phyloP scores from a whole-genome alignment of 2,329 filamentous ascomycete species.

The Camillea tinctor region DNA sequence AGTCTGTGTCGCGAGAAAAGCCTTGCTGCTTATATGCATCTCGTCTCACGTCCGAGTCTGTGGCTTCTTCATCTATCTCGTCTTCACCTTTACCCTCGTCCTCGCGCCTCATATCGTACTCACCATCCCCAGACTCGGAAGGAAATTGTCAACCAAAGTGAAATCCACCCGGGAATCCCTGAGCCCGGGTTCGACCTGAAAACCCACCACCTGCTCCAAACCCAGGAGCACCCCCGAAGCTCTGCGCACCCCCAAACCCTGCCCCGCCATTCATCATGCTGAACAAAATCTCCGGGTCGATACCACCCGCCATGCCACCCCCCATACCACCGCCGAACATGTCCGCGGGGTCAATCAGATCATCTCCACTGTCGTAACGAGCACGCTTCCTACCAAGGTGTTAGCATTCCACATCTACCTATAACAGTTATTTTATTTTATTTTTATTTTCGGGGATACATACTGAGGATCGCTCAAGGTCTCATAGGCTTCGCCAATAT shows the following conservation, averaged over 20 bases:
- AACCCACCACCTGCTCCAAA: conserved; percentile 44
- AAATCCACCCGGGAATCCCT: conserved; percentile 53
- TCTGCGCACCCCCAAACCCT: conserved; percentile 43
- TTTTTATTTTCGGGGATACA: no score
- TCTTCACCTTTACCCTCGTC: no score
- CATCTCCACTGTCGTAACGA: conserved; percentile 88
- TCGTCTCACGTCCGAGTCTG: conserved; percentile 12
- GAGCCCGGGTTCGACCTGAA: conserved; percentile 42
- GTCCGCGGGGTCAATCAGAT: conserved; percentile 83
- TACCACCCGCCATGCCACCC: conserved; percentile 54
- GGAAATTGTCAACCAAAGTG: conserved; percentile 52
- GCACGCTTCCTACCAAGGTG: conserved; percentile 68
- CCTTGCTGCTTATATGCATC: conserved; percentile 9
- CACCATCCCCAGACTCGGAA: conserved; percentile 24
- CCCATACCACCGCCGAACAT: conserved; percentile 69
- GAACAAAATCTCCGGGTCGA: conserved; percentile 76
- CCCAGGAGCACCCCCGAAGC: conserved; percentile 40
- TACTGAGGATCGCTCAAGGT: conserved; percentile 91
- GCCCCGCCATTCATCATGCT: conserved; percentile 75
- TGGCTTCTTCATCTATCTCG: no score
- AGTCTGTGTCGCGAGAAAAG: conserved; percentile 14
- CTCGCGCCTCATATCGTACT: conserved; percentile 32
- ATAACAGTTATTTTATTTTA: neutral
- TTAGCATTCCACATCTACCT: conserved; percentile 35
- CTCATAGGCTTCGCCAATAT: conserved; percentile 96